Base-by-base conservation (phyloP, 768 basidiomycete genomes). In the Auricularia sp. region DNA sequence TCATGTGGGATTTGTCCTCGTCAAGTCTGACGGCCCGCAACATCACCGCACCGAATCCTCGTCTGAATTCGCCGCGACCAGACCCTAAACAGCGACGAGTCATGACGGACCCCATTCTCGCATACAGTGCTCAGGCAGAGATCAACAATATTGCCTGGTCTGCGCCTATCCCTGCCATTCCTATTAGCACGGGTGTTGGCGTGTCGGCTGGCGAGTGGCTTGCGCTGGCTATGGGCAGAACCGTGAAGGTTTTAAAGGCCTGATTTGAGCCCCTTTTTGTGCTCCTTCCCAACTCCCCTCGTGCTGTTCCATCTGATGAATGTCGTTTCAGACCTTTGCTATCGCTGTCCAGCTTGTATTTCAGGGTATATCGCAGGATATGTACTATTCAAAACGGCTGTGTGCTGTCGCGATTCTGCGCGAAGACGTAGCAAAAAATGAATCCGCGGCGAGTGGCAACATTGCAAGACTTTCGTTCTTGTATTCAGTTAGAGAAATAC, bases 81-180 rank as follows among this genome's bases (percentile, higher is more conserved):
- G 91, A 91, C 71, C 83, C 84, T 61, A 92, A 88, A 77, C 66
- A 29, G 61, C 90, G 87, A 75, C 84, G 81, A 64, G 75, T 87
- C 7, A 73, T 93, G 51, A 83, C 82, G 18, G 89, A 91, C 62
- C 93, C 92, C 16, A 77, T 87, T 39, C 89, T 94, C 83, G 91
- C 90, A 23, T 95, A 93, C 70, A 87, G 88, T 21, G 87, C 88
- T 3, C 80, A 80, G 62, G 79, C 78, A 64, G 92, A 93, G 77
- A 84, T 95, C 69, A 89, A 88, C 21, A 91, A 88, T 69, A 75
- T 94, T 14, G 90, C 89, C 11, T 95, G 93, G 93, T 91, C 90
- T n/a, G 90, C 91, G 23, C 82, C 84, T 66, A 89, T 93, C 66
- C 83, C 84, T 68, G 87, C 87, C 8, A 83, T 90, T 82, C 81